Evolutionary conservation across 305 asterid species (phyloP).

Genomic region (Ajuga reptans): DNA sequence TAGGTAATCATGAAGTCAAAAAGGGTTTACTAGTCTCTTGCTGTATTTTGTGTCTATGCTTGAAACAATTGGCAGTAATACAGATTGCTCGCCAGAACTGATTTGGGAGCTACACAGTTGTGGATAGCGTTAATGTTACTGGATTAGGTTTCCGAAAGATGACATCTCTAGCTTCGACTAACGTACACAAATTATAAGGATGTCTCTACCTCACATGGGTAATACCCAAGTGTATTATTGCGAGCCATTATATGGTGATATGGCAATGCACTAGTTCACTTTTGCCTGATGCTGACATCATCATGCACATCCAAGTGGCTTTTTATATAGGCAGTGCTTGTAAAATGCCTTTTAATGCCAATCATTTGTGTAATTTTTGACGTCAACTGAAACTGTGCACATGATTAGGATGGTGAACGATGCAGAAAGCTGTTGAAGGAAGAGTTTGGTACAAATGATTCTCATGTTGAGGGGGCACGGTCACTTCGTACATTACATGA

Average conservation of each 20-base stretch:
- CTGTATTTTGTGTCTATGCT: too few species aligned
- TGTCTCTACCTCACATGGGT: background rate
- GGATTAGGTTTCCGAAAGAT: background rate
- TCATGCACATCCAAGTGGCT: background rate
- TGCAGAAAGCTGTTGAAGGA: conserved; percentile 53
- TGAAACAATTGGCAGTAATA: too few species aligned
- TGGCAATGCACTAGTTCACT: background rate
- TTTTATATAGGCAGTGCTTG: background rate
- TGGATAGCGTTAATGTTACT: background rate
- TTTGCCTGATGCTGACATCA: background rate
- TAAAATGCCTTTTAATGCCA: background rate
- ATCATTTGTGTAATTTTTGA: background rate
- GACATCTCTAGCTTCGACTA: background rate
- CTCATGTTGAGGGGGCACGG: conserved; percentile 45
- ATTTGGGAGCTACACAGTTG: too few species aligned
- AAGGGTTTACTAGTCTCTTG: too few species aligned
- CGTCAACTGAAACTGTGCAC: conserved; percentile 1
- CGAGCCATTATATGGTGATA: background rate
- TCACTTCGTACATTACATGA: conserved; percentile 73
- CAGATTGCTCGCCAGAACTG: too few species aligned
- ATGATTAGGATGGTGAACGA: conserved; percentile 63
- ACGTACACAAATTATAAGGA: background rate
- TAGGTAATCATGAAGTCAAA: background rate
- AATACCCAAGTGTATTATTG: background rate
- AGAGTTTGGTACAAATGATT: conserved; percentile 34